Base-by-base conservation (phyloP, 2,329 filamentous ascomycete species). In the Sporothrix mexicana region DNA sequence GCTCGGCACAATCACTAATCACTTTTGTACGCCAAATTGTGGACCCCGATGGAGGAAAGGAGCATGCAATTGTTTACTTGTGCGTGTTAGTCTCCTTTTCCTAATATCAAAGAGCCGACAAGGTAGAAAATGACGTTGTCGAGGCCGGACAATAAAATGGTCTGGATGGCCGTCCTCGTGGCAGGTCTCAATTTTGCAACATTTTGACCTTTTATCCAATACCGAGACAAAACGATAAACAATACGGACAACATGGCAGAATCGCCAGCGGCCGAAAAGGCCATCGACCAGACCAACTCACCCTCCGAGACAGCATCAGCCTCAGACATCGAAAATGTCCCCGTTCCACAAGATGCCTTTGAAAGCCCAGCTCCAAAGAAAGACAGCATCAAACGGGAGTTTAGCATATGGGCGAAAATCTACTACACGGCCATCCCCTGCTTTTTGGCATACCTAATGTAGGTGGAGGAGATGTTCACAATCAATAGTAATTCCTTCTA, bases 371-470 rank as follows among this genome's bases (percentile, higher is more conserved):
- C 10, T 6, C 17, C 10, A 1, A 64, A 64, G 13, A 25, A 43
- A 4, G 25, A 36, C 30, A 36, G n/a, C 43, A 49, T 13, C 17
- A 43, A 41, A 3, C 61, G 17, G 12, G 36, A 7, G 6, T 70
- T 43, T 8, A 49, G 57, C 30, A 13, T 43, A 2, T 59, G 57
- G 41, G 6, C 20, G 8, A 71, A 71, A 59, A 20, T 71, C 30
- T 71, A 71, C 47, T 51, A 71, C 45, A 71, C 57, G 25, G n/a
- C 25, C n/a, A 66, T 71, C 13, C 57, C 69, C 10, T 71, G 69
- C 69, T 71, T 71, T 13, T n/a, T 71, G 45, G 59, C 69, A 25
- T 71, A 51, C 23, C 30, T 71, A 2, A 71, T 71, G 69, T 64
- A 17, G 15, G 67, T 43, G 6, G n/a, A n/a, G 20, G 2, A n/a